A percentile compares a stretch with the other conserved stretches of the same genome.
Conservation (phyloP, 106 monocot genomes). For the Acanthochlamys bracteata region DNA sequence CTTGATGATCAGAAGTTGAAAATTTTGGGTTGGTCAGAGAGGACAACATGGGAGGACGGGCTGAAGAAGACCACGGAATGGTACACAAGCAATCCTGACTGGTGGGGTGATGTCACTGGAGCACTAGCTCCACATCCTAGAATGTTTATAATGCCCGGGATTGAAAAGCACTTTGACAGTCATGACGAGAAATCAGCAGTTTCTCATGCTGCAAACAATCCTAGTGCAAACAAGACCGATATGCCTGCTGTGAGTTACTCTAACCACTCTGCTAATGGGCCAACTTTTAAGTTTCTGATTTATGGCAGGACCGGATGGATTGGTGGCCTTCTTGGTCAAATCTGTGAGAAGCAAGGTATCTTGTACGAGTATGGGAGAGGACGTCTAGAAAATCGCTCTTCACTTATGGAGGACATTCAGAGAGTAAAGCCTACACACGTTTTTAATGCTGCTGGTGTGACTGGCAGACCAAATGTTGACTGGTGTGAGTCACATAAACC, state of each 20-base stretch:
- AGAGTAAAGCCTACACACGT: conserved; percentile 24
- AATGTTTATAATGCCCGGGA: conserved; percentile 48
- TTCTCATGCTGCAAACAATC: neutral
- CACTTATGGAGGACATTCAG: conserved; percentile 12
- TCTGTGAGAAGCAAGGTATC: conserved; percentile 26
- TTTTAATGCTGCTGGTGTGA: conserved; percentile 24
- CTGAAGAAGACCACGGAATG: conserved; percentile 43
- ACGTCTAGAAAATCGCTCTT: conserved; percentile 14
- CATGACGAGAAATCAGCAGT: conserved; percentile 9
- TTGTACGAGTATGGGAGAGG: conserved; percentile 17
- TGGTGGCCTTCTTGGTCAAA: conserved; percentile 18
- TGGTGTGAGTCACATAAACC: conserved; percentile 27
- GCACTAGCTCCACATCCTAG: conserved; percentile 46
- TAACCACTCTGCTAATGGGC: neutral
- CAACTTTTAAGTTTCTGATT: conserved; percentile 14
- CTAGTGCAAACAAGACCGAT: conserved; percentile 1
- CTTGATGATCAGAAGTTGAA: conserved; percentile 45
- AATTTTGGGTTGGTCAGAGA: conserved; percentile 39
- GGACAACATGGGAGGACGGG: conserved; percentile 42
- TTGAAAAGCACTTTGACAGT: conserved; percentile 22
- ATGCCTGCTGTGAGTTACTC: neutral
- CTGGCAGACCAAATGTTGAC: conserved; percentile 19
- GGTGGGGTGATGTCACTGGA: conserved; percentile 61
- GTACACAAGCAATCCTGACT: conserved; percentile 42
- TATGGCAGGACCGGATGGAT: conserved; percentile 24